Base-by-base conservation (phyloP, 2,329 filamentous ascomycete genomes). In the Xylaria sp. region DNA sequence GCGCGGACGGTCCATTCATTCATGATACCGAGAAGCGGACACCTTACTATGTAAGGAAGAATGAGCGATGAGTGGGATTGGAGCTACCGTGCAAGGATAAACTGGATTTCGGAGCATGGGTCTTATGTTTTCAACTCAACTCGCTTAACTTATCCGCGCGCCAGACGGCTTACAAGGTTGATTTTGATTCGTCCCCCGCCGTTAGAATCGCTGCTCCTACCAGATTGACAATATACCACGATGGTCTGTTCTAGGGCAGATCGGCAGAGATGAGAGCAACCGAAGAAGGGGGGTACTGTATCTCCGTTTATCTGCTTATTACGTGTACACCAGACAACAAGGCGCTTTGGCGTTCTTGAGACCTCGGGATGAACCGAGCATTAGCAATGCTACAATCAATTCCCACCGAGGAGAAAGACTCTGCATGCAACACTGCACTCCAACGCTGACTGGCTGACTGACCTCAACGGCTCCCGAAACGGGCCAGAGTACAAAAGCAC, bases 181-280 rank as follows among this genome's bases (percentile, higher is more conserved):
- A 33, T 51, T 33, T 11, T 71, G 73, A 73, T 74, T 74, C 69
- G 71, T 66, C 70, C 68, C 63, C 69, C 72, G 69, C 68, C 71
- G 70, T 71, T 68, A 60, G 49, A 72, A 64, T 69, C 69, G 71
- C 70, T 51, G 51, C 29, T 65, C 45, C 47, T 17, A 13, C 54
- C 25, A 55, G 38, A 67, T 51, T 54, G 44, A 54, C 61, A 42
- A 47, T 25, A 42, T 61, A 55, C 38, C n/a, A 36, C 45, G 22
- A 56, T 17, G 29, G 45, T 33, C 59, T 17, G 38, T 49, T 61
- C 44, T 20, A 45, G 66, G 53, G 42, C 38, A 54, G 66, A 68
- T 68, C 63, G 62, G 63, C 63, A 59, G 22, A 39, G 27, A 61
- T 10, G 42, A 25, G 33, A 45, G 55, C 33, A 31, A 42, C 39